Evolutionary conservation across 2,329 filamentous ascomycete genomes (phyloP).

Genomic region (Beauveria medogensis): DNA sequence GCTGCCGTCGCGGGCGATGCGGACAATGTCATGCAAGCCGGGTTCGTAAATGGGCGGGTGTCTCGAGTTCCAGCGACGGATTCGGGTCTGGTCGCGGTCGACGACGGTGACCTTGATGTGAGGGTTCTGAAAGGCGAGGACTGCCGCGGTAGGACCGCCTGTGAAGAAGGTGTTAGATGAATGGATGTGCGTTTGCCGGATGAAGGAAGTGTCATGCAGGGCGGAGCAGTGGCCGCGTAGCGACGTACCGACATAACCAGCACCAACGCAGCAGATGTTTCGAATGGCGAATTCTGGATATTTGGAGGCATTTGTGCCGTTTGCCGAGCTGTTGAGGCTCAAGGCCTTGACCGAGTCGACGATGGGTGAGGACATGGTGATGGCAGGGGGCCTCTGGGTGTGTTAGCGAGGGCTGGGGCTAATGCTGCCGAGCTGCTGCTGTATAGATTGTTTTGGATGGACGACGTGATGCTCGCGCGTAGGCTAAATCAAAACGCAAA

Average conservation of each 20-base stretch:
- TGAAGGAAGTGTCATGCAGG: neutral
- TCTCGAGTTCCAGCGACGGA: constrained; percentile 64
- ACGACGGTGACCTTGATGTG: constrained; percentile 66
- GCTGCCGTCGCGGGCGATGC: constrained; percentile 52
- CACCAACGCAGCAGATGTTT: constrained; percentile 66
- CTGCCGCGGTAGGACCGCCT: constrained; percentile 68
- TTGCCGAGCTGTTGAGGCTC: constrained; percentile 24
- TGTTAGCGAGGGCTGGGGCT: neutral
- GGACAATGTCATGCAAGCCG: constrained; percentile 59
- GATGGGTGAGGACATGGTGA: constrained; percentile 12
- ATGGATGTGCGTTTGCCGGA: neutral
- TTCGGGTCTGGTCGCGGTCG: constrained; percentile 57
- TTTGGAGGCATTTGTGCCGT: constrained; percentile 22
- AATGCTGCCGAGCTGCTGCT: neutral
- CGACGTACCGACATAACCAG: constrained; percentile 64
- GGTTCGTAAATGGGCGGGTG: constrained; percentile 72
- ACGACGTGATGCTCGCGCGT: neutral
- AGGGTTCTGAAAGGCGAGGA: constrained; percentile 67
- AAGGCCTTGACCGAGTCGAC: constrained; percentile 24
- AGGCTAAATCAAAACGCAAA: neutral
- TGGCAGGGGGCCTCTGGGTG: neutral
- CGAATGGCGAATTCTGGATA: constrained; percentile 30
- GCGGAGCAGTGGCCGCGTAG: neutral
- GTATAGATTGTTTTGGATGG: neutral
- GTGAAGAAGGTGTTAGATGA: neutral